Conservation (phyloP, 2,329 filamentous ascomycete genomes). For the Colletotrichum navitas region DNA sequence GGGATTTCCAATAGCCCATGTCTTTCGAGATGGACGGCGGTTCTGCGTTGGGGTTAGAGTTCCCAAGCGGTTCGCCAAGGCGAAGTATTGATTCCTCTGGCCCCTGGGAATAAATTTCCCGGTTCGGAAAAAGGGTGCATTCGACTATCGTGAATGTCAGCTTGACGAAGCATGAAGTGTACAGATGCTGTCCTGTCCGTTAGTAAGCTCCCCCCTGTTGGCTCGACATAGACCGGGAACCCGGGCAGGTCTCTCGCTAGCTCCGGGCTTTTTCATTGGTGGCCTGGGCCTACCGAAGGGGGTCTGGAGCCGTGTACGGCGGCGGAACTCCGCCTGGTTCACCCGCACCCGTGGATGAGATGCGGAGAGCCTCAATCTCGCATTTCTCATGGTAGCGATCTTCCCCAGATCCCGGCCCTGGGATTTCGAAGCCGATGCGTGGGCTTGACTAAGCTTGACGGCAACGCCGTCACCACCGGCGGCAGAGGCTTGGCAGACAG, state of each 20-base stretch:
- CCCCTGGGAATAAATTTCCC: constrained; percentile 14
- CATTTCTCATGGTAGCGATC: background rate
- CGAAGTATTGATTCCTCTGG: background rate
- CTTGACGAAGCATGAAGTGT: constrained; percentile 17
- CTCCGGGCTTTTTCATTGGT: constrained; percentile 15
- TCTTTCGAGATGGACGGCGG: background rate
- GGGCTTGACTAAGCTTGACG: constrained; percentile 38
- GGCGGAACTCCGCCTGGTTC: constrained; percentile 31
- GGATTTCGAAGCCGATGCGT: background rate
- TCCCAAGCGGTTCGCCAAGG: background rate
- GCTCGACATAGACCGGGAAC: background rate
- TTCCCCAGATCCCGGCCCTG: background rate
- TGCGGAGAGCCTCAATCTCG: constrained; percentile 22
- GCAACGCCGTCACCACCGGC: background rate
- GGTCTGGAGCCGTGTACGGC: background rate
- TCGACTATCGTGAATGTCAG: background rate
- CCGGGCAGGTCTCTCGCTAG: constrained; percentile 5
- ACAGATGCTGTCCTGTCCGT: constrained; percentile 13
- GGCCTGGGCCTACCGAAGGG: constrained; percentile 8
- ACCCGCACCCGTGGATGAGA: background rate
- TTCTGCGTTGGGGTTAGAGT: background rate
- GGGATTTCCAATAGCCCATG: background rate
- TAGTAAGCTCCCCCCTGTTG: constrained; percentile 33
- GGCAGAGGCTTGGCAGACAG: background rate
- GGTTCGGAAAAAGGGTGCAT: constrained; percentile 12